A percentile compares a stretch with the other conserved stretches of the same genome.
Conservation (phyloP, 83 land plant genomes). For the Isoetes engelmannii region DNA sequence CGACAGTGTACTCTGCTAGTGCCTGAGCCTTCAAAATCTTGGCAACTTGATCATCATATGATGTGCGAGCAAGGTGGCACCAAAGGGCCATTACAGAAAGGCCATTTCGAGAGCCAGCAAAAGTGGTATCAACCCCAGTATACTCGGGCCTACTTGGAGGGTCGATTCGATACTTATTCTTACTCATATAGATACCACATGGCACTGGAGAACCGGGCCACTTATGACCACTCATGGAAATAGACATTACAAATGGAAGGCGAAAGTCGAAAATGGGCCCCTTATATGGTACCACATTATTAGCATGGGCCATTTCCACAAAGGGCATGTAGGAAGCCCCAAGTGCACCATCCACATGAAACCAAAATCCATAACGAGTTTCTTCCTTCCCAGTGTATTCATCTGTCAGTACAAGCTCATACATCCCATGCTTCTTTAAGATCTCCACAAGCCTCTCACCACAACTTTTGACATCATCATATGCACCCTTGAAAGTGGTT, state of each 20-base stretch:
- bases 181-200: conserved; percentile 14
- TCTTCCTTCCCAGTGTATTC: neutral
- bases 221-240: conserved; percentile 22
- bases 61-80: conserved; percentile 3
- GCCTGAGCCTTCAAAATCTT: neutral
- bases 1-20: neutral
- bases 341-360: conserved; percentile 20
- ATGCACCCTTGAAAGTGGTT: conserved; percentile 17
- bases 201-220: conserved; percentile 17
- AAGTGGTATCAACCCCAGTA: conserved; percentile 12
- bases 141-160: conserved; percentile 12
- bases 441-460: conserved; percentile 5
- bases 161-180: conserved; percentile 4
- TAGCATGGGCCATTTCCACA: conserved; percentile 6
- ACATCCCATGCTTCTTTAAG: neutral
- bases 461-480: conserved; percentile 4
- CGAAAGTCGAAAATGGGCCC: conserved; percentile 18
- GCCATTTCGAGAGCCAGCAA: conserved; percentile 17
- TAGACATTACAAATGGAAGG: conserved; percentile 10
- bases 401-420: neutral
- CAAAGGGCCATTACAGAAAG: conserved; percentile 12
- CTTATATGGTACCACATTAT: neutral
- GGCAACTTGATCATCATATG: conserved; percentile 10
- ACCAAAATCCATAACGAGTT: conserved; percentile 8
- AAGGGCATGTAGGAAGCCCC: conserved; percentile 22